Conservation (phyloP, 768 basidiomycete species). For the Myochromella boudieri region DNA sequence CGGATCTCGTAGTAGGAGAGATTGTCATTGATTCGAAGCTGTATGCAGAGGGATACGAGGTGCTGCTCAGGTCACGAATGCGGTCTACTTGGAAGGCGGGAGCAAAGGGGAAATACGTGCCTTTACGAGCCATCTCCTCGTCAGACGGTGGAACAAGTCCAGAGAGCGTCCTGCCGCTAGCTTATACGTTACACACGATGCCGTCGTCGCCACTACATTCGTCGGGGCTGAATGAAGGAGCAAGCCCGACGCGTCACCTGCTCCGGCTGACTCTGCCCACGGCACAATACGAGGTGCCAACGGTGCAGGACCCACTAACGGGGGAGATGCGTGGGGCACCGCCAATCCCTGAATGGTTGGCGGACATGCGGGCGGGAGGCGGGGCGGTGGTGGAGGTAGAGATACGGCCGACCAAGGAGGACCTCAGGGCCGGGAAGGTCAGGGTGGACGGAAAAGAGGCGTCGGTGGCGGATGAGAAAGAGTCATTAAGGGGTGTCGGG, state of each 20-base stretch:
- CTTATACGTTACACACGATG: constrained; percentile 66
- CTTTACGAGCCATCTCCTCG: constrained; percentile 22
- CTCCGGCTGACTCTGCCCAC: constrained; percentile 80
- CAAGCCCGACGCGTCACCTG: constrained; percentile 69
- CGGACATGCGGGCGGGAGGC: constrained; percentile 57
- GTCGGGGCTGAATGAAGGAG: constrained; percentile 48
- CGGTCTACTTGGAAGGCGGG: constrained; percentile 30
- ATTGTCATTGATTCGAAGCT: constrained; percentile 79
- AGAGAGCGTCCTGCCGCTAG: constrained; percentile 47
- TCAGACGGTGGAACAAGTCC: constrained; percentile 15
- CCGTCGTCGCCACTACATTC: constrained; percentile 84
- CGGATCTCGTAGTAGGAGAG: constrained; percentile 77
- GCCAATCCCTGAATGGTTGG: constrained; percentile 71
- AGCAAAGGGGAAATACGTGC: constrained; percentile 28
- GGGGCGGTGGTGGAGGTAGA: constrained; percentile 52
- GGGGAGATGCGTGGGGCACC: constrained; percentile 61
- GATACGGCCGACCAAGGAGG: constrained; percentile 42
- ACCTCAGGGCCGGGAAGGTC: constrained; percentile 33
- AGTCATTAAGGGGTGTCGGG: constrained; percentile 67
- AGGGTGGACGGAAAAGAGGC: constrained; percentile 50
- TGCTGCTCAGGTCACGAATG: constrained; percentile 44
- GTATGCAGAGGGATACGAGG: constrained; percentile 74
- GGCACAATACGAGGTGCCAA: constrained; percentile 73
- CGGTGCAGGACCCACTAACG: constrained; percentile 80
- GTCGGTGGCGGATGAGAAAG: constrained; percentile 72